Conservation (phyloP, 1,284 basidiomycete genomes). For the Malassezia sp. region DNA sequence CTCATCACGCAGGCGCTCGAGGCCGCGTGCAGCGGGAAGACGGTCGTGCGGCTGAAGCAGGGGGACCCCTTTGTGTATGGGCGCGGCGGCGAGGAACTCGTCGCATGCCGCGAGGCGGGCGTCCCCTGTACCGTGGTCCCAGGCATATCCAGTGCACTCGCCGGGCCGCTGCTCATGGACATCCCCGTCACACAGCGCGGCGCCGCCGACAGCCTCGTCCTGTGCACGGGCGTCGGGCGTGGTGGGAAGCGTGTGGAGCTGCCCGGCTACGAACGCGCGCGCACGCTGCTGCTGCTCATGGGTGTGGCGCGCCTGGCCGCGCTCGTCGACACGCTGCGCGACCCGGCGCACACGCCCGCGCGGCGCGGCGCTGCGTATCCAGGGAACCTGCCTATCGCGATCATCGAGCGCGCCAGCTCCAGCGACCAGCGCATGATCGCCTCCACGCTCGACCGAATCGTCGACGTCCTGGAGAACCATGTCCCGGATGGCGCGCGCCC, state of each 20-base stretch:
- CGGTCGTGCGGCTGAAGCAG: constrained; percentile 86
- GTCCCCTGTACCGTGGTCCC: constrained; percentile 75
- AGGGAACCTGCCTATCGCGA: constrained; percentile 66
- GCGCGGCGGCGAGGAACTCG: constrained; percentile 81
- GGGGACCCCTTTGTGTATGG: constrained; percentile 93
- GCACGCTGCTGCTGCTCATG: constrained; percentile 80
- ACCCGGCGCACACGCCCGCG: constrained; percentile 8
- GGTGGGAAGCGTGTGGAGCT: constrained; percentile 71
- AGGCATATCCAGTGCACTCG: constrained; percentile 75
- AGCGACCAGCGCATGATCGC: constrained; percentile 77
- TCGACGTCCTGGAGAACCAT: constrained; percentile 55
- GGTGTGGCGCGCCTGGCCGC: constrained; percentile 73
- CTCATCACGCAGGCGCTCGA: constrained; percentile 81
- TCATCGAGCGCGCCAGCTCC: constrained; percentile 83
- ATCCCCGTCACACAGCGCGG: constrained; percentile 93
- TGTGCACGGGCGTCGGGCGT: constrained; percentile 86
- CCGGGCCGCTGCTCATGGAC: constrained; percentile 74
- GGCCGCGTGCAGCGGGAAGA: constrained; percentile 65
- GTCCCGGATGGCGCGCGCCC: constrained; percentile 50
- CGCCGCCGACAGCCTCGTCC: constrained; percentile 72
- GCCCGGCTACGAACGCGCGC: constrained; percentile 69
- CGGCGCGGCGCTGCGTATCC: constrained; percentile 59
- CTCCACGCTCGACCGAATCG: constrained; percentile 65
- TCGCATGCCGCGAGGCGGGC: constrained; percentile 75
- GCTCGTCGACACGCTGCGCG: constrained; percentile 58